Evolutionary conservation across 2,329 filamentous ascomycete genomes (phyloP), one percentile per base, ranked within the genome.

Genomic region (Xylaria sp.): DNA sequence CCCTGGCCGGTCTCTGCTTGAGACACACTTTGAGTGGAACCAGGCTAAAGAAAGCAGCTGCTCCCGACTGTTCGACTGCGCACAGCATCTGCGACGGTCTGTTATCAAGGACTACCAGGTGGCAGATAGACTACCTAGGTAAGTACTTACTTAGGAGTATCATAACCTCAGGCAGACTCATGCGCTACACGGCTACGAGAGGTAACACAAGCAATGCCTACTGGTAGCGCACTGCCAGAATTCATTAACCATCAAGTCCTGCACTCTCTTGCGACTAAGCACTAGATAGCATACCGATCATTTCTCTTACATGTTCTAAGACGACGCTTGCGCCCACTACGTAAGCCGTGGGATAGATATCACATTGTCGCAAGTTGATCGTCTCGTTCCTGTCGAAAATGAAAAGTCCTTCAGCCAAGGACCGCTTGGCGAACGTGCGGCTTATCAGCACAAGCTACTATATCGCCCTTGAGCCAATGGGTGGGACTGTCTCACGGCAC

Each of bases 211-310:
- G 1, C 34, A 37, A 37, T 37, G 34, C 34, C 34, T 37, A 37
- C 34, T 37, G 34, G 34, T 37, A 37, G 34, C 7, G 34, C 10
- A 48, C 18, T 8, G 18, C 44, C 15, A n/a, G 25, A 8, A 5
- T 7, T 44, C 54, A 54, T 39, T 31, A 37, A 37, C 2, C 34
- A 2, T 37, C 18, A 39, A 12, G 20, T 37, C 15, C 15, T 12
- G 18, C n/a, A 37, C 28, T 52, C 5, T 37, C 34, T 41, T 28
- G 18, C 51, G 15, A 63, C 51, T 63, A 55, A 63, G 51, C 60
- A 54, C 39, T 34, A 63, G 15, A 23, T n/a, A n/a, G n/a, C 31
- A 28, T 59, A 59, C n/a, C n/a, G 23, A 48, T 46, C 15, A n/a
- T 3, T 46, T 31, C n/a, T 44, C n/a, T 44, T 61, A n/a, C 41